These are phyloP conservation scores for Thraustochytrium sp. DNA, from an alignment of 352 stramenopile species.

Conservation along the genomic window DNA sequence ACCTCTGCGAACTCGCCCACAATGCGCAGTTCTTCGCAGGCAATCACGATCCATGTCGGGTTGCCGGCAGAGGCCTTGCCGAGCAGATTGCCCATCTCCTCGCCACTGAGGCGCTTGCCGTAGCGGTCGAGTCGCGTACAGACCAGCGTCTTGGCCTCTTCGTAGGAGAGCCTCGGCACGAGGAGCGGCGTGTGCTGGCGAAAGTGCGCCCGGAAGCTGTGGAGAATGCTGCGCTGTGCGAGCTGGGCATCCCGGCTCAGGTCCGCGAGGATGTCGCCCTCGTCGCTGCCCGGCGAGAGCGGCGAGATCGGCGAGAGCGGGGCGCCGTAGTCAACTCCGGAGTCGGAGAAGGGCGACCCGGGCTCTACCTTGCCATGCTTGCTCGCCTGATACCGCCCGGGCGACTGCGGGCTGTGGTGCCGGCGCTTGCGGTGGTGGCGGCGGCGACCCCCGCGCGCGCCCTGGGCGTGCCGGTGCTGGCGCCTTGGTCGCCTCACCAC, in stretches of 20 bases:
- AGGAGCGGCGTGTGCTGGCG: constrained; percentile 18
- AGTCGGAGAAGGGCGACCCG: constrained; percentile 10
- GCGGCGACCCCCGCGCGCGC: too few species aligned
- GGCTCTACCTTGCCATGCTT: too few species aligned
- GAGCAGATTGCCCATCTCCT: constrained; percentile 44
- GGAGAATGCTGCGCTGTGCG: constrained; percentile 15
- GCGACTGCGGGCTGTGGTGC: too few species aligned
- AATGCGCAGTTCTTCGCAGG: constrained; percentile 47
- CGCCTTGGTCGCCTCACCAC: too few species aligned
- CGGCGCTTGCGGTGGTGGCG: neutral
- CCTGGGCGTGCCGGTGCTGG: too few species aligned
- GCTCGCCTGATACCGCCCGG: too few species aligned
- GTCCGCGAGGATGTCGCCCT: neutral
- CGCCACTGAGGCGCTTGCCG: constrained; percentile 24
- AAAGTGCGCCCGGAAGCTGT: constrained; percentile 44
- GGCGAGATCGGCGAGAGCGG: neutral
- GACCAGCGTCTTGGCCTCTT: constrained; percentile 23
- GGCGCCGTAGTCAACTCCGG: constrained; percentile 36
- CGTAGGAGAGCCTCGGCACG: constrained; percentile 12
- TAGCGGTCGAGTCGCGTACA: constrained; percentile 1
- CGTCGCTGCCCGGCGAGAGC: neutral
- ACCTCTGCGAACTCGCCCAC: constrained; percentile 44
- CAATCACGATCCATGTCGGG: constrained; percentile 46
- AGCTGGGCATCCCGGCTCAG: constrained; percentile 18
- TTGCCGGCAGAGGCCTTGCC: constrained; percentile 35